Conservation (phyloP, 345 rosid species). For the Brassica juncea region DNA sequence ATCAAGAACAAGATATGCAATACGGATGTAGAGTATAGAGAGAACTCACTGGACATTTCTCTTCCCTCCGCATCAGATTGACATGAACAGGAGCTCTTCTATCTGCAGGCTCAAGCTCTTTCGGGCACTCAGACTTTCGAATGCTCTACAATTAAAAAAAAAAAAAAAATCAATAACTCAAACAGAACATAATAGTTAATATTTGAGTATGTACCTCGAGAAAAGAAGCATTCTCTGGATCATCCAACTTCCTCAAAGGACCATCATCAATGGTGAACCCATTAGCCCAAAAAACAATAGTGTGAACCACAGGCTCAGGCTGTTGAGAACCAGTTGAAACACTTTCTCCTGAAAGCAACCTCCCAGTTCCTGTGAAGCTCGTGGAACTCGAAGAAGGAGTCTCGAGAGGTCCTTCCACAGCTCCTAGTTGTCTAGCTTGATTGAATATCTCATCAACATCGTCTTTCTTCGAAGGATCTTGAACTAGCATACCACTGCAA, state of each 20-base stretch:
- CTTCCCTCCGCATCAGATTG: constrained; percentile 80
- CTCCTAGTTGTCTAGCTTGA: constrained; percentile 90
- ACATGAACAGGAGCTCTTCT: constrained; percentile 84
- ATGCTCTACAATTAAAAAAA: constrained; percentile 61
- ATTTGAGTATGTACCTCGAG: constrained; percentile 72
- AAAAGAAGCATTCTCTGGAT: constrained; percentile 94
- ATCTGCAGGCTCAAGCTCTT: constrained; percentile 95
- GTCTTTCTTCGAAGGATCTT: constrained; percentile 80
- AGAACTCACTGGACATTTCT: constrained; percentile 75
- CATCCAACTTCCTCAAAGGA: constrained; percentile 86
- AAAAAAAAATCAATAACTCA: background rate
- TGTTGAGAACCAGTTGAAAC: constrained; percentile 70
- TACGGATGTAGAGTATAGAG: constrained; percentile 6
- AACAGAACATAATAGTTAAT: background rate
- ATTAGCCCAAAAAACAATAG: constrained; percentile 89
- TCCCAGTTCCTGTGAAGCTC: constrained; percentile 82
- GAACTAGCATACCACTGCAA: constrained; percentile 95
- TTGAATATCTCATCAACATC: constrained; percentile 92
- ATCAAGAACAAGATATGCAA: background rate
- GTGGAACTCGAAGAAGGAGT: constrained; percentile 66
- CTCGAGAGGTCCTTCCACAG: constrained; percentile 87
- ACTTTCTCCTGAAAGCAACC: constrained; percentile 83
- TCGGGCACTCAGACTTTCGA: constrained; percentile 93
- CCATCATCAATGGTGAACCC: constrained; percentile 97
- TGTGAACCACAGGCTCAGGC: constrained; percentile 81